These are phyloP conservation scores for Litsea cubeba DNA, from an alignment of 164 flowering plant species.

Conservation along the genomic window DNA sequence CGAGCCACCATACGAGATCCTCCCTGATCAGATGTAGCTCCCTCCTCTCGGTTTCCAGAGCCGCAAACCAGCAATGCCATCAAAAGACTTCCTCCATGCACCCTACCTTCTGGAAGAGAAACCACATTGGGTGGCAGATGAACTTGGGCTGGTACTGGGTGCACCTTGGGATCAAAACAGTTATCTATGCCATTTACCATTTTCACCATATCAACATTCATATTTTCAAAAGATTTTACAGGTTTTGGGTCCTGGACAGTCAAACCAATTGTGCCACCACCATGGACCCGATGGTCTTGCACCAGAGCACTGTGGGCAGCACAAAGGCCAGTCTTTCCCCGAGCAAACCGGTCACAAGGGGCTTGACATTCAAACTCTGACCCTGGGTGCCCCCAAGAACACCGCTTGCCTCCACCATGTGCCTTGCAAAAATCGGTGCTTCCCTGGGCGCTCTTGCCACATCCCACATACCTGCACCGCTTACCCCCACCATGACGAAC, in stretches of 20 bases:
- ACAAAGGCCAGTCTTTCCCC: conserved; percentile 84
- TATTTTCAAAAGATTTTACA: conserved; percentile 31
- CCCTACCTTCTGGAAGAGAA: conserved; percentile 50
- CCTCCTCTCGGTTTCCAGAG: conserved; percentile 8
- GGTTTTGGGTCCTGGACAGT: conserved; percentile 25
- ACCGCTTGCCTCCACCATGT: conserved; percentile 92
- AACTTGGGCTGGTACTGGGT: not conserved
- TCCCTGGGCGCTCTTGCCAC: conserved; percentile 43
- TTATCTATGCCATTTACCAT: conserved; percentile 6
- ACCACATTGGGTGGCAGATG: conserved; percentile 1
- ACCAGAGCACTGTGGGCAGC: conserved; percentile 71
- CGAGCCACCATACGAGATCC: conserved; percentile 15
- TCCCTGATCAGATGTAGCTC: conserved; percentile 16
- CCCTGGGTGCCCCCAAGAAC: conserved; percentile 80
- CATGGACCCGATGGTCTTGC: conserved; percentile 85
- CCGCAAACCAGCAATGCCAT: conserved; percentile 36
- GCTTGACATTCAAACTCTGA: conserved; percentile 45
- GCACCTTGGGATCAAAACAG: conserved; percentile 5
- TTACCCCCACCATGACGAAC: conserved; percentile 98
- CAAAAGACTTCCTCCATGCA: conserved; percentile 42
- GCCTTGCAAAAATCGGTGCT: conserved; percentile 15
- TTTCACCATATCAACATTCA: conserved; percentile 36
- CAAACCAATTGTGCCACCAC: conserved; percentile 65
- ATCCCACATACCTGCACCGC: conserved; percentile 73
- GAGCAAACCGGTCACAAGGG: conserved; percentile 75